phyloP scores from a whole-genome alignment of 345 rosid species.

The Heritiera fomes region DNA sequence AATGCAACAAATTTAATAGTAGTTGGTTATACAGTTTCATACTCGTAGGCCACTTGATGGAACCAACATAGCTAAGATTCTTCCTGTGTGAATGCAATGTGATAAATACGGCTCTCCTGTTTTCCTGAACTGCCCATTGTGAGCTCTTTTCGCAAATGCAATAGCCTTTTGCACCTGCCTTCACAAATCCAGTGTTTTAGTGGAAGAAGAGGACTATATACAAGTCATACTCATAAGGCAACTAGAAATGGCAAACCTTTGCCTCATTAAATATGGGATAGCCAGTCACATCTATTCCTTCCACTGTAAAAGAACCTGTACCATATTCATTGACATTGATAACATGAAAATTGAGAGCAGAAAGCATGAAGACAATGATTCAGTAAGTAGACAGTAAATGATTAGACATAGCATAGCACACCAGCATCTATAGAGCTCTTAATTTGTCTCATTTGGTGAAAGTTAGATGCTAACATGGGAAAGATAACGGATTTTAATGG shows the following conservation, averaged over 20 bases:
- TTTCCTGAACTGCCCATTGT: constrained; percentile 62
- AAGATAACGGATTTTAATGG: neutral
- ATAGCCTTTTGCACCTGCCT: constrained; percentile 84
- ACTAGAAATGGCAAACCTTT: constrained; percentile 48
- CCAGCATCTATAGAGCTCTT: neutral
- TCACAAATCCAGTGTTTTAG: constrained; percentile 44
- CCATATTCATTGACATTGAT: constrained; percentile 12
- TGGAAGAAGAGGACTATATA: constrained; percentile 19
- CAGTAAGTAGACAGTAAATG: neutral
- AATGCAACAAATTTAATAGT: neutral
- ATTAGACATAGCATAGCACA: neutral
- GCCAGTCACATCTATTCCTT: constrained; percentile 69
- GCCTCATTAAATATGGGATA: constrained; percentile 57
- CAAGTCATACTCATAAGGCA: constrained; percentile 23
- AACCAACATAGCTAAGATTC: constrained; percentile 65
- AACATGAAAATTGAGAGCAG: neutral
- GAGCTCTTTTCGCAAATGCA: constrained; percentile 65
- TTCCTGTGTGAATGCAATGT: constrained; percentile 69
- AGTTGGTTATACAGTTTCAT: constrained; percentile 22
- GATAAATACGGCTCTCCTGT: constrained; percentile 71
- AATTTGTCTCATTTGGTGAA: neutral
- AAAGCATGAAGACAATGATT: neutral
- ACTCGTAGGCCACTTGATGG: constrained; percentile 60
- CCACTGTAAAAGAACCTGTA: constrained; percentile 53
- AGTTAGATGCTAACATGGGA: neutral